Percentiles rank a stretch among this genome's conserved stretches.
Evolutionary conservation across 441 rosid species (phyloP).

Genomic region (Capsella rubella): DNA sequence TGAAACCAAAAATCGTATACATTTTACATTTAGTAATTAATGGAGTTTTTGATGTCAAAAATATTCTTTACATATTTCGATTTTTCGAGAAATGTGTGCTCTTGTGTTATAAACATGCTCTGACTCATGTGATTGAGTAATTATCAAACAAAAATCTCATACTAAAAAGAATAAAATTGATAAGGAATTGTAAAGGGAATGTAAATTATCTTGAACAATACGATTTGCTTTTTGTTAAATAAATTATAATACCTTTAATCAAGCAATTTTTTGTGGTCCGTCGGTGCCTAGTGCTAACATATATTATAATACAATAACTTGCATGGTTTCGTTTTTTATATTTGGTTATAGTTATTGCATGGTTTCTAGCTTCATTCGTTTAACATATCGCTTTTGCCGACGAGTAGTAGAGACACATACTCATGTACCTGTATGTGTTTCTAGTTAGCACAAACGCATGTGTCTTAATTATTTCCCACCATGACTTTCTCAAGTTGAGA

Average conservation of each 20-base stretch:
- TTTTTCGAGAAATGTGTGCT: background rate
- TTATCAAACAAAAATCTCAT: background rate
- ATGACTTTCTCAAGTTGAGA: background rate
- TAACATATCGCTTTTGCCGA: slow-evolving; percentile 16
- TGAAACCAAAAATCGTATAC: background rate
- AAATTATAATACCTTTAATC: background rate
- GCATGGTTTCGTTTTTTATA: slow-evolving; percentile 5
- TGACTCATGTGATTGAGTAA: slow-evolving; percentile 26
- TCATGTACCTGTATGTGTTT: background rate
- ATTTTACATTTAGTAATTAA: too few relatives aligned
- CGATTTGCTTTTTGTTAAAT: slow-evolving; percentile 28
- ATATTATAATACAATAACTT: slow-evolving; percentile 23
- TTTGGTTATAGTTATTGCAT: slow-evolving; percentile 7
- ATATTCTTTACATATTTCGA: background rate
- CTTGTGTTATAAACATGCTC: slow-evolving; percentile 17
- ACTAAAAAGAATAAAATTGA: slow-evolving; percentile 1
- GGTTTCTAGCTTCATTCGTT: slow-evolving; percentile 12
- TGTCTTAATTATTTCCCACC: background rate
- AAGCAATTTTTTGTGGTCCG: slow-evolving; percentile 33
- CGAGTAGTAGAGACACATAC: slow-evolving; percentile 13
- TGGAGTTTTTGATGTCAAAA: too few relatives aligned
- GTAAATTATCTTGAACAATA: slow-evolving; percentile 35
- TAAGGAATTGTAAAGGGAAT: slow-evolving; percentile 23
- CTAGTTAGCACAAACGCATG: slow-evolving; percentile 7
- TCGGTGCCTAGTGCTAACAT: slow-evolving; percentile 30